A percentile compares a stretch with the other conserved stretches of the same genome.
These are phyloP conservation scores for Colletotrichum truncatum DNA, from an alignment of 2,329 filamentous ascomycete genomes.

Conservation along the genomic window DNA sequence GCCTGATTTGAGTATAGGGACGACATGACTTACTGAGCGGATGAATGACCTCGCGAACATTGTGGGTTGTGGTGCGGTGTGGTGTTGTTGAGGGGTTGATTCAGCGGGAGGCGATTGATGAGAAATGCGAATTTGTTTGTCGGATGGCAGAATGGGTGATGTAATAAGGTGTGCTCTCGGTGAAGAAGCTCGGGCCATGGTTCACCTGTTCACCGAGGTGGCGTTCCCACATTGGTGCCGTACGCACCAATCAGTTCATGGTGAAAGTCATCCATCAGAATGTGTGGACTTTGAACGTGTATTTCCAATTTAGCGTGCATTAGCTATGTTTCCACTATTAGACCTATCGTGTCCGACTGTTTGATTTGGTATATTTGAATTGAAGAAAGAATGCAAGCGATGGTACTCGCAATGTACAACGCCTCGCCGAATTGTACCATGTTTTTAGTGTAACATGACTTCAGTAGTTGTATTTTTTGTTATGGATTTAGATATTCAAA, in stretches of 20 bases:
- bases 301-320: too few relatives aligned
- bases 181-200: conserved; percentile 10
- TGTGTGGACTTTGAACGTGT: too few relatives aligned
- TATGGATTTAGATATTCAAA: too few relatives aligned
- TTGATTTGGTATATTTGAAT: too few relatives aligned
- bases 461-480: too few relatives aligned
- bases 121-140: conserved; percentile 25
- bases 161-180: conserved; percentile 23
- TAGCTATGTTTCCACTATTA: too few relatives aligned
- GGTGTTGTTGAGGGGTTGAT: conserved; percentile 1
- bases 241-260: not conserved
- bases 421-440: too few relatives aligned
- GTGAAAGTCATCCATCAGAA: not conserved
- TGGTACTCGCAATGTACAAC: too few relatives aligned
- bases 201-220: conserved; percentile 4
- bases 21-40: conserved; percentile 10
- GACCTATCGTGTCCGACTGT: too few relatives aligned
- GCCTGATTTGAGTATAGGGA: too few relatives aligned
- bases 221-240: not conserved
- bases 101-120: conserved; percentile 6
- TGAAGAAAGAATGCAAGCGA: too few relatives aligned
- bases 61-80: not conserved
- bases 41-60: conserved; percentile 25
- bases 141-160: conserved; percentile 25
- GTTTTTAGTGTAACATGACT: too few relatives aligned